Percentiles rank a stretch among this genome's conserved stretches.
These are phyloP conservation scores for Dactylellina parvicollis DNA, from an alignment of 2,329 filamentous ascomycete genomes.

Conservation along the genomic window DNA sequence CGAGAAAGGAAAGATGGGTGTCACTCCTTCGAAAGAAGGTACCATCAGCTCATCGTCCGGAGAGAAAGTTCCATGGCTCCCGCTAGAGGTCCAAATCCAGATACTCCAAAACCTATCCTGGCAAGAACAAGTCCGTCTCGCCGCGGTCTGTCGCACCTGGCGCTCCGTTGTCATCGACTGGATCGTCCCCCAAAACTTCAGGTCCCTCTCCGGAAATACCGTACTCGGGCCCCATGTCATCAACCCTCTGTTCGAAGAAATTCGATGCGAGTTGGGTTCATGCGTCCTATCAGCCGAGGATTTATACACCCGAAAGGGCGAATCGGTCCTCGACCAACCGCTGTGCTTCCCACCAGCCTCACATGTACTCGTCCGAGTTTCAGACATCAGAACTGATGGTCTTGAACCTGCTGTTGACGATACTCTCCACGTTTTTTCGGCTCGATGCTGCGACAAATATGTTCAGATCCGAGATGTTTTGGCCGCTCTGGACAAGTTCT, in stretches of 20 bases:
- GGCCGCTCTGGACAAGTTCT: conserved; percentile 43
- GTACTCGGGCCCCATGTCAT: conserved; percentile 39
- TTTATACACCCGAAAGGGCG: conserved; percentile 22
- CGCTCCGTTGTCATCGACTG: conserved; percentile 39
- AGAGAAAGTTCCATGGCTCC: conserved; percentile 27
- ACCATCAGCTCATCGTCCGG: not conserved
- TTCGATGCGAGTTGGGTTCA: conserved; percentile 33
- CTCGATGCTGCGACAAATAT: conserved; percentile 39
- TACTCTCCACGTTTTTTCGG: conserved; percentile 33
- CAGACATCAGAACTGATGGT: conserved; percentile 39
- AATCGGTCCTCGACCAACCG: conserved; percentile 29
- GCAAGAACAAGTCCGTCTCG: conserved; percentile 43
- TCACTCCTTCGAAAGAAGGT: conserved; percentile 3
- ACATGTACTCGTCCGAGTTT: conserved; percentile 23
- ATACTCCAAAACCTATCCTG: conserved; percentile 42
- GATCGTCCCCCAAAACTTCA: conserved; percentile 35
- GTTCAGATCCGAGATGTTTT: conserved; percentile 34
- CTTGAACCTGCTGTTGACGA: conserved; percentile 39
- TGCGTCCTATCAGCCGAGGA: conserved; percentile 6
- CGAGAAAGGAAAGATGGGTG: conserved; percentile 30
- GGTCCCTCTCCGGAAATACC: conserved; percentile 38
- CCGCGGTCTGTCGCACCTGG: conserved; percentile 43
- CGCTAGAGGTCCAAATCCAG: conserved; percentile 45
- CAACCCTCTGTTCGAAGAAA: conserved; percentile 37
- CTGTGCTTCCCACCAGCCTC: conserved; percentile 36